Base-by-base conservation (phyloP, 2,329 filamentous ascomycete species). In the Xylaria sp. region DNA sequence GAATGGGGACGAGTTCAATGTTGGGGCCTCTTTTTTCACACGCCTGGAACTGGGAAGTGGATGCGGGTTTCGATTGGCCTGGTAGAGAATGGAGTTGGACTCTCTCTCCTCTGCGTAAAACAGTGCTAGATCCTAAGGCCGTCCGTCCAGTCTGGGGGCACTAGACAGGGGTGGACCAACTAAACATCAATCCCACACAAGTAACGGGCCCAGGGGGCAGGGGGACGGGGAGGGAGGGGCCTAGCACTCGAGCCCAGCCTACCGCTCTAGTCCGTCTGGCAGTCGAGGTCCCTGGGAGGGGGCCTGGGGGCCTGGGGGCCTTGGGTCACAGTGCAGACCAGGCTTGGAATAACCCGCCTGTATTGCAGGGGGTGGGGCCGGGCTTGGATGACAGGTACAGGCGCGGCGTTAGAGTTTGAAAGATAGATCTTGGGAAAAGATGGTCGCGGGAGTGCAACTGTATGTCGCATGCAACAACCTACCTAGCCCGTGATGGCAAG, bases 41-140 rank as follows among this genome's bases (percentile, higher is more conserved):
- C 4, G 29, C 11, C 29, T 37, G 43, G 53, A 43, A 49, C 44
- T 38, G 19, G 38, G 52, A 52, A 39, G 50, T 56, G 56, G 56
- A 42, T 52, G 50, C 50, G 47, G 47, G 39, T 57, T 47, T 50
- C 45, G 54, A 59, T 61, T 58, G 60, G 59, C 52, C 50, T 54
- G 57, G 39, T 57, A 60, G 58, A 52, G 60, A 61, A 56, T 59
- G 57, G 59, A 61, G 59, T 54, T 59, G 50, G 57, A 58, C 54
- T 57, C 47, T 56, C 51, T 57, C 21, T 53, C 49, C 51, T 49
- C 52, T 54, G 54, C 50, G 58, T 61, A 58, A 65, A 59, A 59
- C 55, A 56, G 54, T 50, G 44, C 55, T 29, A 53, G 37, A 44
- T 21, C 51, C 40, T 29, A 55, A 42, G 19, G 40, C 24, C 17